Percentiles rank a stretch among this genome's conserved stretches.
Conservation (phyloP, 768 basidiomycete genomes). For the Macrolepiota fuliginosa region DNA sequence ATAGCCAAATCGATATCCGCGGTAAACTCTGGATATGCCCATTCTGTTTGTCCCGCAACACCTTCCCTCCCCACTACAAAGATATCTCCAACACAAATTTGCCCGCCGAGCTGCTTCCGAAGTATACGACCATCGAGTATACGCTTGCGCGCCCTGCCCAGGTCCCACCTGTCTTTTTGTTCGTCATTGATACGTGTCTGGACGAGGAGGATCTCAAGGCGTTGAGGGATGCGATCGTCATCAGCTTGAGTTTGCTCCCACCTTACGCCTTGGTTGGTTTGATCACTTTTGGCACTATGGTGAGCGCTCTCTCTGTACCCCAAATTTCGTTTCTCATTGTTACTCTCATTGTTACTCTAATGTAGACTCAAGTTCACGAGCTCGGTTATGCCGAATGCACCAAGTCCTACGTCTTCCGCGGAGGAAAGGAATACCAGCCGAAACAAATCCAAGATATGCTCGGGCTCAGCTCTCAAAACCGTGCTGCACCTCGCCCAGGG, state of each 20-base stretch:
- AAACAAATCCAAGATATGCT: slow-evolving; percentile 99
- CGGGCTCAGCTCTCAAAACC: slow-evolving; percentile 73
- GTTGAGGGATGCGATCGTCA: slow-evolving; percentile 89
- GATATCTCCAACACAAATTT: slow-evolving; percentile 97
- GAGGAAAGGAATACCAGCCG: slow-evolving; percentile 92
- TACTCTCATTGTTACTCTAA: background rate
- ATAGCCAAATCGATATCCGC: slow-evolving; percentile 96
- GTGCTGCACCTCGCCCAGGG: slow-evolving; percentile 84
- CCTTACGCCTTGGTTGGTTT: slow-evolving; percentile 94
- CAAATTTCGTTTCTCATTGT: background rate
- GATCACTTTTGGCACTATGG: slow-evolving; percentile 98
- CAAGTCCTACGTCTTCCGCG: slow-evolving; percentile 99
- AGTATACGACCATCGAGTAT: slow-evolving; percentile 99
- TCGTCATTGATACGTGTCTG: slow-evolving; percentile 95
- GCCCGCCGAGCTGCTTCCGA: slow-evolving; percentile 92
- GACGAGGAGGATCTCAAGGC: slow-evolving; percentile 96
- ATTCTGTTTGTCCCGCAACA: slow-evolving; percentile 94
- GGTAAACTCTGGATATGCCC: slow-evolving; percentile 99
- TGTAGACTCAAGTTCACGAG: slow-evolving; percentile 97
- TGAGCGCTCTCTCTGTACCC: slow-evolving; percentile 30
- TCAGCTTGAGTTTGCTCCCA: slow-evolving; percentile 90
- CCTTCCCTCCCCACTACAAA: slow-evolving; percentile 98
- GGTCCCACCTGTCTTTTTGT: slow-evolving; percentile 95
- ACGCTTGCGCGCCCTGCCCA: slow-evolving; percentile 91
- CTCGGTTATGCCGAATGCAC: slow-evolving; percentile 94